Percentiles rank a stretch among this genome's conserved stretches.
Evolutionary conservation across 2,329 filamentous ascomycete species (phyloP).

Genomic region (Alternaria solani): DNA sequence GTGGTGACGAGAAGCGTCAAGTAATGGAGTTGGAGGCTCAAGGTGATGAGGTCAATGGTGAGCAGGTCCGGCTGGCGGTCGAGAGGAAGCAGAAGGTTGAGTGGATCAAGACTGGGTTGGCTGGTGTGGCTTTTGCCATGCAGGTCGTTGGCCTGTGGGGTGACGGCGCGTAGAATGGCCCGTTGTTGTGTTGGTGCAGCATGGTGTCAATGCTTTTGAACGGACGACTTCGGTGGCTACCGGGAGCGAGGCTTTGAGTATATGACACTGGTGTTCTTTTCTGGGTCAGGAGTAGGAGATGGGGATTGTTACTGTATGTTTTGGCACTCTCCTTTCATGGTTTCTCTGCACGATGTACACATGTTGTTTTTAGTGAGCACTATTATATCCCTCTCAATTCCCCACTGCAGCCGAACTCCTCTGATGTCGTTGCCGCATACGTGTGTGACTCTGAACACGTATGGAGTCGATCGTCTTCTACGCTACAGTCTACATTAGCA

Average conservation of each 20-base stretch:
- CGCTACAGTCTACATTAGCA: no score
- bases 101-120: conserved; percentile 53
- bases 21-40: conserved; percentile 43
- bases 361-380: conserved; percentile 1
- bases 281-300: conserved; percentile 54
- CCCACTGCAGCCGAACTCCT: not conserved
- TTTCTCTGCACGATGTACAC: not conserved
- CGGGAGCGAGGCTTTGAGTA: conserved; percentile 26
- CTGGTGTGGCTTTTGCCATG: conserved; percentile 57
- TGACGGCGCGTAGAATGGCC: conserved; percentile 46
- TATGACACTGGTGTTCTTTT: conserved; percentile 52
- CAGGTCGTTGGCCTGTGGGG: conserved; percentile 60
- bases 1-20: conserved; percentile 33
- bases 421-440: not conserved
- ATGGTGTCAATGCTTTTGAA: no score
- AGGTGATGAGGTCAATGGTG: conserved; percentile 58
- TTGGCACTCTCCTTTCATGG: not conserved
- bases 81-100: conserved; percentile 54
- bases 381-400: conserved; percentile 10
- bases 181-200: not conserved
- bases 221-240: not conserved
- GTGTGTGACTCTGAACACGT: not conserved
- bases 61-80: conserved; percentile 58
- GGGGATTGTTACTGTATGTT: conserved; percentile 48
- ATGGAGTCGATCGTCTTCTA: no score